Evolutionary conservation across 192 early-diverging fungal genomes (phyloP), one percentile per base, ranked within the genome.

Genomic region (Podila epigama): DNA sequence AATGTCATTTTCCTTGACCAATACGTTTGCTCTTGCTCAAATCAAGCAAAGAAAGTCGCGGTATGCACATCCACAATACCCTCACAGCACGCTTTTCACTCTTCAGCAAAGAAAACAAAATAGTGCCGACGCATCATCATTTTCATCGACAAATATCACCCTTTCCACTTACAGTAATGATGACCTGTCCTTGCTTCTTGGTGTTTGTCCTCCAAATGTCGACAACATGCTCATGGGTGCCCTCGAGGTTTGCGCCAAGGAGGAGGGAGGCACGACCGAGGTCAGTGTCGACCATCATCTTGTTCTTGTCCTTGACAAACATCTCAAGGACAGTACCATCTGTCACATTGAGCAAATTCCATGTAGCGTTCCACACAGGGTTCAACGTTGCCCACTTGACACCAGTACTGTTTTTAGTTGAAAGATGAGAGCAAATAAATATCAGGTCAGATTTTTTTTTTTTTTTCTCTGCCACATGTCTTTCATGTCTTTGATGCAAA

Each of bases 271-370:
- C 50, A 8, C 16, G 27, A 12, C 63, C 52, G 6, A 65, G 52
- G 13, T 39, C 34, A 5, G 52, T 55, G 36, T 65, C 63, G n/a
- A 56, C 63, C 63, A 65, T 65, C 63, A 65, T 65, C 28, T 65
- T 65, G 52, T 65, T 65, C 63, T 65, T 65, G 39, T 65, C 63
- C 52, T 65, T 65, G 39, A 65, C 31, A 11, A 55, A 31, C 7
- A 65, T 65, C 32, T 41, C 35, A 3, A 65, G 52, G 2, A 31
- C 37, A 29, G 44, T 55, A 22, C 63, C 51, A 16, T 65, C 63
- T 3, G 52, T 25, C 15, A 65, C 63, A 22, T 52, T 52, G 16
- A 55, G 52, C 35, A 65, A 36, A 8, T 7, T 53, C 63, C 63
- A 65, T 22, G 28, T 55, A 8, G 63, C 63, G 42, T 65, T 28